These are phyloP conservation scores for Pythium rhizo-oryzae DNA, from an alignment of 352 stramenopile species.

Conservation along the genomic window DNA sequence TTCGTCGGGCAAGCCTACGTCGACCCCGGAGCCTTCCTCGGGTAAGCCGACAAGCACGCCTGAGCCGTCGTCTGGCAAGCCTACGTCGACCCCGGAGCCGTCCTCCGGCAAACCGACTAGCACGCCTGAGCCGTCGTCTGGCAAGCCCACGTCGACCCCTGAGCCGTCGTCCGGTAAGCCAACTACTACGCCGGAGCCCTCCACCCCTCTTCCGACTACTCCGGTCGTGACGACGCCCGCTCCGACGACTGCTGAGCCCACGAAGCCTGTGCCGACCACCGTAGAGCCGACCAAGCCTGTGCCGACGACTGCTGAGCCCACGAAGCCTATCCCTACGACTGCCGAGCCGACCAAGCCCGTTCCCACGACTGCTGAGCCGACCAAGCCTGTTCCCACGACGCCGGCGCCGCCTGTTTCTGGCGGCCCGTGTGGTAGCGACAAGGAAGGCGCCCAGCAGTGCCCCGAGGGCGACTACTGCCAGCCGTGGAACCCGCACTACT, in stretches of 20 bases:
- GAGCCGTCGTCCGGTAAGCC: too few relatives aligned
- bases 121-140: too few relatives aligned
- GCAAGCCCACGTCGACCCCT: too few relatives aligned
- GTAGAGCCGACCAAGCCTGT: not conserved
- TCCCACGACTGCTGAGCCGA: not conserved
- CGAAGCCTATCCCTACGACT: not conserved
- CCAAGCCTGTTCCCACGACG: not conserved
- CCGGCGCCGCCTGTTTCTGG: constrained; percentile 11
- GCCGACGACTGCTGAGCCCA: not conserved
- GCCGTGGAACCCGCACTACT: constrained; percentile 46
- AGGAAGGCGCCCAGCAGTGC: not conserved
- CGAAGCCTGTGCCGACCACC: not conserved
- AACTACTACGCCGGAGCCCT: too few relatives aligned
- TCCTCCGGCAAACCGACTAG: too few relatives aligned
- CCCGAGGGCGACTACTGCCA: constrained; percentile 42
- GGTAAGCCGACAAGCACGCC: too few relatives aligned
- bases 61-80: too few relatives aligned
- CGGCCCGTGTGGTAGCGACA: constrained; percentile 10
- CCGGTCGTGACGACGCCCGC: not conserved
- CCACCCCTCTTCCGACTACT: too few relatives aligned
- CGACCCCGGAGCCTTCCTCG: too few relatives aligned
- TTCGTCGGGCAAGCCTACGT: too few relatives aligned
- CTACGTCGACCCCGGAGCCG: too few relatives aligned
- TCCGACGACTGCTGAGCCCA: not conserved
- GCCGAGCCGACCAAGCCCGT: too few relatives aligned